Percentiles rank a stretch among this genome's conserved stretches.
Conservation (phyloP, 305 asterid genomes). For the Ajuga reptans region DNA sequence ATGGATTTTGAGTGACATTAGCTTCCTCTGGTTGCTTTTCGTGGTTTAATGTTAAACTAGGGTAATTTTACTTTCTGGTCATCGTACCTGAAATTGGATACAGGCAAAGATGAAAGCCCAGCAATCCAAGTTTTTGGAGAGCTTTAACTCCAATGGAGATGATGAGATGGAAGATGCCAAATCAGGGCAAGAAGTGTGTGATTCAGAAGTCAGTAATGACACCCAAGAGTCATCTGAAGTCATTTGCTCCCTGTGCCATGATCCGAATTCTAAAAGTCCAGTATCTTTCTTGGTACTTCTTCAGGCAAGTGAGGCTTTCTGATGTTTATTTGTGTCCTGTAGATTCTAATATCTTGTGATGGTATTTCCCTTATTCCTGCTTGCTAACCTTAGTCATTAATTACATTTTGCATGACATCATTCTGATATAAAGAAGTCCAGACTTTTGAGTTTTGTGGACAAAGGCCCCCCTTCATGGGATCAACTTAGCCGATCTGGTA, state of each 20-base stretch:
- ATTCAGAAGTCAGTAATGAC: slow-evolving; percentile 33
- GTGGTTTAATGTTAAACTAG: slow-evolving; percentile 9
- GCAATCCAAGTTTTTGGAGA: slow-evolving; percentile 77
- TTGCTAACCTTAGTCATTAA: not conserved
- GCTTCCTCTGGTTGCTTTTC: not conserved
- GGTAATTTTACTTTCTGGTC: slow-evolving; percentile 13
- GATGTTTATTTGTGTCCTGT: slow-evolving; percentile 17
- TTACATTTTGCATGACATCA: not conserved
- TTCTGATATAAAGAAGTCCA: slow-evolving; percentile 68
- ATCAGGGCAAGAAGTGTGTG: slow-evolving; percentile 38
- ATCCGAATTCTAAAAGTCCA: slow-evolving; percentile 58
- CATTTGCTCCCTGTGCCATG: slow-evolving; percentile 88
- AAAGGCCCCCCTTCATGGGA: slow-evolving; percentile 75
- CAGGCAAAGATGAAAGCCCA: slow-evolving; percentile 92
- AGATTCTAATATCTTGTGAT: not conserved
- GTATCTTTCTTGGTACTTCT: slow-evolving; percentile 80
- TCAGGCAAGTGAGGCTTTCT: slow-evolving; percentile 50
- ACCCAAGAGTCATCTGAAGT: slow-evolving; percentile 55
- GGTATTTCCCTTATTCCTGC: slow-evolving; percentile 9
- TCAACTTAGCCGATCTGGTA: slow-evolving; percentile 44
- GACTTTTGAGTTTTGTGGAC: slow-evolving; percentile 62
- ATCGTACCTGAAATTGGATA: slow-evolving; percentile 18
- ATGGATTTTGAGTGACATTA: not conserved
- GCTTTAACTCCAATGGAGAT: slow-evolving; percentile 47
- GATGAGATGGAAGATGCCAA: slow-evolving; percentile 50